Base-by-base conservation (phyloP, 2,329 filamentous ascomycete genomes). In the Graphium sp. region DNA sequence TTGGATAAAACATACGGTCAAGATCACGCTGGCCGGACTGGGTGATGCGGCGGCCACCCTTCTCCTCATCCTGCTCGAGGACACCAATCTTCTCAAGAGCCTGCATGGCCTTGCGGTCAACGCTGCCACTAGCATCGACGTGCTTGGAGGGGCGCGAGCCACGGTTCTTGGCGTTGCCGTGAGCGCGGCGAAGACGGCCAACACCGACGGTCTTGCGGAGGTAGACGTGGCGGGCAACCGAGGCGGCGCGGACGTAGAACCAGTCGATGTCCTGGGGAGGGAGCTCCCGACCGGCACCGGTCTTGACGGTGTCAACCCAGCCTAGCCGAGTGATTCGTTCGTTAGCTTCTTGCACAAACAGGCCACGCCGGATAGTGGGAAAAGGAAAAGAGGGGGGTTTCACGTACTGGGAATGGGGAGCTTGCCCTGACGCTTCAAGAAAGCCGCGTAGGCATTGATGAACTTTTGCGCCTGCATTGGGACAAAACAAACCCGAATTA, bases 231-330 rank as follows among this genome's bases (percentile, higher is more conserved):
- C 85, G 84, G 52, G 89, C 89, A 55, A 98, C 78, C 44, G 87
- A 75, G 48, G 89, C 89, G 50, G 87, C 85, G 55, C 89, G 85
- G 56, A 74, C 60, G 62, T 75, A 81, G 69, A 74, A 91, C 89
- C 89, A 98, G 74, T 98, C 89, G 56, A 85, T 82, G 60, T 85
- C 79, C 74, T 95, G 85, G 52, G 87, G 89, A 52, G 87, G 87
- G 48, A 98, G 80, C 71, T 98, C 89, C 66, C 93, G 93, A 58
- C 80, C 79, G 56, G 77, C 72, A 51, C 83, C 87, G 47, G 87
- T 94, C 80, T 98, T 98, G 67, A 95, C 89, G 53, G 87, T 94
- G 59, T 98, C 89, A 60, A 94, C 87, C 87, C 87, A 95, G 69
- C 83, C 84, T 91, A 36, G 3, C 5, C 5, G 28, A 6, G 18